Evolutionary conservation across 129 eudicot species (phyloP).

Genomic region (Helichrysum umbraculigerum): DNA sequence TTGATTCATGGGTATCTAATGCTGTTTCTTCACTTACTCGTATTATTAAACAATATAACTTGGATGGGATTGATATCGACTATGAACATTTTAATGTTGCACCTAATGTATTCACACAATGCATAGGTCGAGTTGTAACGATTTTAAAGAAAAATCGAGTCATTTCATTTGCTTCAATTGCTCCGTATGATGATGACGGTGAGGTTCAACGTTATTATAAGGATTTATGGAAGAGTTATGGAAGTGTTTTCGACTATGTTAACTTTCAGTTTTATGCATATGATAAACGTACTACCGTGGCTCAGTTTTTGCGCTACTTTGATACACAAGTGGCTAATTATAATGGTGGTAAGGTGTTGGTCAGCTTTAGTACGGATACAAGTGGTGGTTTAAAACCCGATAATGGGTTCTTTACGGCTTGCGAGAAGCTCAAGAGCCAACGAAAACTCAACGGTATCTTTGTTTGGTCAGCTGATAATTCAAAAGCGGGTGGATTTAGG

Average conservation of each 20-base stretch:
- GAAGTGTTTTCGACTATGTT: conserved; percentile 43
- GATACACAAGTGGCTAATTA: conserved; percentile 33
- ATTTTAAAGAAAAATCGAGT: conserved; percentile 33
- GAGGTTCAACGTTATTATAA: conserved; percentile 41
- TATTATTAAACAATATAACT: conserved; percentile 31
- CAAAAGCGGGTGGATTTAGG: conserved; percentile 37
- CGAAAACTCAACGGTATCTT: conserved; percentile 46
- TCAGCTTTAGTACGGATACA: conserved; percentile 41
- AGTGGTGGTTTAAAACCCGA: conserved; percentile 47
- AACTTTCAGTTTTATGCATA: conserved; percentile 57
- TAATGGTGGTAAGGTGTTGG: conserved; percentile 46
- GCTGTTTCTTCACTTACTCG: conserved; percentile 46
- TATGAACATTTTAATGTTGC: conserved; percentile 47
- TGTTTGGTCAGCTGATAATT: conserved; percentile 57
- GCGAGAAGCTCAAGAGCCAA: conserved; percentile 38
- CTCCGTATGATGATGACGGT: conserved; percentile 46
- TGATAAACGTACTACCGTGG: conserved; percentile 37
- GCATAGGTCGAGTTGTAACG: conserved; percentile 47
- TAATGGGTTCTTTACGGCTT: conserved; percentile 44
- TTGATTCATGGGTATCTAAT: conserved; percentile 49
- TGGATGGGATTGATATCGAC: conserved; percentile 54
- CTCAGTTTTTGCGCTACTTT: conserved; percentile 39
- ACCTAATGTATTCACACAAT: conserved; percentile 36
- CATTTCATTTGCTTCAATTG: conserved; percentile 53
- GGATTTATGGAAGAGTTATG: conserved; percentile 50